Percentiles rank a stretch among this genome's conserved stretches.
phyloP scores from a whole-genome alignment of 2,329 filamentous ascomycete genomes.

The Metarhizium humberi region DNA sequence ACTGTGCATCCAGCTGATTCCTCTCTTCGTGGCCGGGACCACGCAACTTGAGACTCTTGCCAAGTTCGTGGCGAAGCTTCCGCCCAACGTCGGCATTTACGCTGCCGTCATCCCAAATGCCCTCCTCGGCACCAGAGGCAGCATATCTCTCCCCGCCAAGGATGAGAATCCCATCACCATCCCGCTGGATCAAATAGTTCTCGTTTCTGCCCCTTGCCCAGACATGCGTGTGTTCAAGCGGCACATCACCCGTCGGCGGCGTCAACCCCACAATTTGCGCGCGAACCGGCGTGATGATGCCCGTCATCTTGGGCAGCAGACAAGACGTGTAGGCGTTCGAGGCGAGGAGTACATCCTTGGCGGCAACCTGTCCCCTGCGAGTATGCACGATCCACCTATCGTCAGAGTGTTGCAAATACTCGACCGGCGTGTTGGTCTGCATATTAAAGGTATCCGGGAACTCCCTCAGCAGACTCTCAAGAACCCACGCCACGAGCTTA shows the following conservation, averaged over 20 bases:
- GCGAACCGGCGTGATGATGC: constrained; percentile 67
- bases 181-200: constrained; percentile 67
- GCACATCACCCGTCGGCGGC: constrained; percentile 35
- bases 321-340: constrained; percentile 80
- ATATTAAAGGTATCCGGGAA: constrained; percentile 50
- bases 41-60: constrained; percentile 31
- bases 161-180: constrained; percentile 49
- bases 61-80: constrained; percentile 43
- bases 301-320: constrained; percentile 58
- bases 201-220: constrained; percentile 49
- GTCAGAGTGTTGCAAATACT: constrained; percentile 29
- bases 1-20: constrained; percentile 39
- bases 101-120: constrained; percentile 48
- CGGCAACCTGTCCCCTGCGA: constrained; percentile 53
- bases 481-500: constrained; percentile 65
- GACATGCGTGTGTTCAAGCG: constrained; percentile 51
- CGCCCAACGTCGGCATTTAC: constrained; percentile 46
- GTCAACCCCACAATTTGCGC: constrained; percentile 62
- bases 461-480: constrained; percentile 45
- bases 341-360: constrained; percentile 61
- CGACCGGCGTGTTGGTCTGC: constrained; percentile 64
- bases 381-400: constrained; percentile 55
- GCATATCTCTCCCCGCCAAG: constrained; percentile 59
- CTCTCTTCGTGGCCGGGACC: constrained; percentile 23
- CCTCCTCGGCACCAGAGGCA: constrained; percentile 37